Conservation (phyloP, 2,329 filamentous ascomycete species). For the Rutstroemia sydowiana region DNA sequence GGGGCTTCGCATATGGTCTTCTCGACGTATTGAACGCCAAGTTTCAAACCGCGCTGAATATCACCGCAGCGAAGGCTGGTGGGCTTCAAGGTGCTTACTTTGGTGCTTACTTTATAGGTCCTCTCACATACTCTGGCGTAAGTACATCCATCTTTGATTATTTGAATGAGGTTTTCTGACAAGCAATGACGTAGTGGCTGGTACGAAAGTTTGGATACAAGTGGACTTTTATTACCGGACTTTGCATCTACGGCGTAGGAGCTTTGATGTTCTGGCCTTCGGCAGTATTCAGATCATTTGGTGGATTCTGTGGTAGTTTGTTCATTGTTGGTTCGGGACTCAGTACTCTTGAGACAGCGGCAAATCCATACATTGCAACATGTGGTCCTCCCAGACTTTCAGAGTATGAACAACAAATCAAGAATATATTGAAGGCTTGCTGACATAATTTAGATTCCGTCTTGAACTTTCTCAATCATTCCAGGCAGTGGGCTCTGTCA, state of each 20-base stretch:
- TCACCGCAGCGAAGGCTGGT: constrained; percentile 51
- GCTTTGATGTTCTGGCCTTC: constrained; percentile 82
- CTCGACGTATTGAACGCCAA: constrained; percentile 66
- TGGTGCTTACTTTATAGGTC: constrained; percentile 63
- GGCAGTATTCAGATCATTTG: constrained; percentile 40
- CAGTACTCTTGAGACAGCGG: constrained; percentile 69
- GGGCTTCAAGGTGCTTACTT: constrained; percentile 67
- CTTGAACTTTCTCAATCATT: constrained; percentile 69
- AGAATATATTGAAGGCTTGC: too few relatives aligned
- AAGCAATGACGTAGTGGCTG: constrained; percentile 36
- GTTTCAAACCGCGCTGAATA: constrained; percentile 48
- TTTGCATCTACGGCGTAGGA: constrained; percentile 65
- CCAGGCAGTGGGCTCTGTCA: constrained; percentile 65
- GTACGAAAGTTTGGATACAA: constrained; percentile 70
- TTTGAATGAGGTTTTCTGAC: neutral
- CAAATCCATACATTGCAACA: constrained; percentile 64
- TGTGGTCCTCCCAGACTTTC: constrained; percentile 68
- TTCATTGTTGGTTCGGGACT: constrained; percentile 72
- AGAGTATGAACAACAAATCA: constrained; percentile 34
- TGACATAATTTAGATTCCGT: constrained; percentile 39
- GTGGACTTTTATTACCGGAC: constrained; percentile 68
- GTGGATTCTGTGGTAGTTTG: constrained; percentile 24
- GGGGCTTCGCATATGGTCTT: constrained; percentile 61
- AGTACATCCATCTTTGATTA: neutral
- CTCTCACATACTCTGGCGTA: constrained; percentile 53